Base-by-base conservation (phyloP, 2,329 filamentous ascomycete genomes). In the Didymella segeticola region DNA sequence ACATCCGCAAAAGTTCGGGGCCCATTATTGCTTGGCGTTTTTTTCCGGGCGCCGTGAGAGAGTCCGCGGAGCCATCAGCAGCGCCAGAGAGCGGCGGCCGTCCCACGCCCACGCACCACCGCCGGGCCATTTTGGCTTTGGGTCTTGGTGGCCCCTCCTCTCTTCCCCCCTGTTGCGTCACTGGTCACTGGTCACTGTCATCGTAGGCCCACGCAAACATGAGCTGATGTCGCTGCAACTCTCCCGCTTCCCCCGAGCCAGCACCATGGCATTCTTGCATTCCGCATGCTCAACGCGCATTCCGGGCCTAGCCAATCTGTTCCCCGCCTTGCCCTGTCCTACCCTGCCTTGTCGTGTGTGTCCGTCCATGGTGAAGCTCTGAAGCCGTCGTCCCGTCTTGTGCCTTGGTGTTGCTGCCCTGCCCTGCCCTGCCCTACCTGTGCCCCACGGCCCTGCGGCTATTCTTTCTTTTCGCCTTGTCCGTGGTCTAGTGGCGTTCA, bases 401-500 rank as follows among this genome's bases (percentile, higher is more conserved):
- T 34, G 11, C 23, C 23, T 50, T 50, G 39, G 10, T 15, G 48
- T 19, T 17, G 43, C 33, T 38, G 48, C 29, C 14, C n/a, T 31
- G 42, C 47, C n/a, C n/a, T n/a, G n/a, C n/a, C n/a, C n/a, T n/a
- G n/a, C n/a, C n/a, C n/a, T n/a, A n/a, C n/a, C n/a, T n/a, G n/a
- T 17, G 17, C 14, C 10, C 27, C 25, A 17, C 22, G 30, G 30
- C n/a, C 11, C 17, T 36, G 10, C 42, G 20, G 23, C 22, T 23
- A 33, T 41, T 33, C 23, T 23, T 19, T 36, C 33, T 43, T 12
- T 33, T 46, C 43, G 27, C 39, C 49, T 53, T 57, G 52, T 36
- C 54, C 54, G 59, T 56, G 53, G 50, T 46, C 51, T 54, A 45
- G 42, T 25, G 41, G 41, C 41, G 41, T 43, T 29, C 30, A 30